Conservation (phyloP, 2,329 filamentous ascomycete species). For the Fusarium sp. region DNA sequence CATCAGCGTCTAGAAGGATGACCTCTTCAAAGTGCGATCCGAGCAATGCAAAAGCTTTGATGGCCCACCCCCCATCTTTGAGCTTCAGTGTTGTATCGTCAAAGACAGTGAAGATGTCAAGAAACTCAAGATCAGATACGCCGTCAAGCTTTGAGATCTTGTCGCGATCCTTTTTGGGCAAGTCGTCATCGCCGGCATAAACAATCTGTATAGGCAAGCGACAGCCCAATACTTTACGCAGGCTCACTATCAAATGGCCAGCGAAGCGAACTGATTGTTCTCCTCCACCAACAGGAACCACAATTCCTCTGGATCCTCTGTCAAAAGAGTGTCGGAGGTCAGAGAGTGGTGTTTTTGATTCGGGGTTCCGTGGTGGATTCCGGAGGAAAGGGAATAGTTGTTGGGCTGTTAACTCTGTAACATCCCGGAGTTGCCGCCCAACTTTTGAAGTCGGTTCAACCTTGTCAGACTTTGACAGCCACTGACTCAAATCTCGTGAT, state of each 20-base stretch:
- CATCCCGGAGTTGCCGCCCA: background rate
- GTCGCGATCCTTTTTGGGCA: constrained; percentile 36
- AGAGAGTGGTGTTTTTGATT: constrained; percentile 30
- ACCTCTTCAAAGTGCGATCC: constrained; percentile 48
- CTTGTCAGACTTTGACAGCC: constrained; percentile 16
- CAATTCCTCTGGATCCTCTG: constrained; percentile 39
- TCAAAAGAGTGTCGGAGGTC: constrained; percentile 34
- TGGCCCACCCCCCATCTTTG: constrained; percentile 46
- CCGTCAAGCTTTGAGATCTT: constrained; percentile 23
- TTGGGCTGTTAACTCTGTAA: constrained; percentile 14
- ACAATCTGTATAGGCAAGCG: constrained; percentile 47
- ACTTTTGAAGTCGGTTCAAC: background rate
- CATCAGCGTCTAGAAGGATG: constrained; percentile 50
- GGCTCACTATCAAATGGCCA: constrained; percentile 44
- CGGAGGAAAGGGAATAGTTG: constrained; percentile 39
- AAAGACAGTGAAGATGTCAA: constrained; percentile 45
- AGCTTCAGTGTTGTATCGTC: constrained; percentile 43
- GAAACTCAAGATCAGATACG: constrained; percentile 36
- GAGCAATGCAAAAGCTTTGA: constrained; percentile 51
- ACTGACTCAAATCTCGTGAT: constrained; percentile 4
- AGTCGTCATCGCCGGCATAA: constrained; percentile 47
- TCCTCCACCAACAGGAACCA: constrained; percentile 44
- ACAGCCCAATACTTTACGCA: constrained; percentile 40
- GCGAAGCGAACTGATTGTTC: constrained; percentile 42
- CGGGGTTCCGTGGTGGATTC: background rate